Conservation (phyloP, 345 rosid species). For the Theobroma cacao region DNA sequence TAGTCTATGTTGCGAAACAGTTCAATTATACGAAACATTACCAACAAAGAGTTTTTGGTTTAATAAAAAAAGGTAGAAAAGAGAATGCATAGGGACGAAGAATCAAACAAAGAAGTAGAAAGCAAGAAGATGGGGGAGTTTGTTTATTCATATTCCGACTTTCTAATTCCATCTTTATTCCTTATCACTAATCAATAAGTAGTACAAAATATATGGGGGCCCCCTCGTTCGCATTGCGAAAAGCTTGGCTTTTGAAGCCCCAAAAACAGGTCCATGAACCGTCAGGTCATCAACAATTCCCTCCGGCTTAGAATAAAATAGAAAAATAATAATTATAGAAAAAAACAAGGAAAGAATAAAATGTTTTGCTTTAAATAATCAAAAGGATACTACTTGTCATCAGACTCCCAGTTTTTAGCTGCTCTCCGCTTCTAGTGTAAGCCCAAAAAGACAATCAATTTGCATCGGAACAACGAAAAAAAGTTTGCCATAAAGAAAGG, state of each 20-base stretch:
- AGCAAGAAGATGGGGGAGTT: background rate
- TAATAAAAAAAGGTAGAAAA: background rate
- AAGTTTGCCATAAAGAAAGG: background rate
- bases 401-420: no score
- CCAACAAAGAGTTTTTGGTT: background rate
- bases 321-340: no score
- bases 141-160: background rate
- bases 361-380: no score
- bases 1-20: background rate
- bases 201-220: background rate
- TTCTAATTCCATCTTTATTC: background rate
- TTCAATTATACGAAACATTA: background rate
- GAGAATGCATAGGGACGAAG: background rate
- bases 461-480: no score
- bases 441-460: no score
- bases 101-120: background rate
- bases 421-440: no score
- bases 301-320: no score
- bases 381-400: no score
- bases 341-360: no score
- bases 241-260: background rate
- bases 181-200: background rate
- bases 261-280: no score
- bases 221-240: background rate
- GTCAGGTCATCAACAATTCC: no score